These are phyloP conservation scores for Pinus tabuliformis DNA, from an alignment of 75 land plant species.

Conservation along the genomic window DNA sequence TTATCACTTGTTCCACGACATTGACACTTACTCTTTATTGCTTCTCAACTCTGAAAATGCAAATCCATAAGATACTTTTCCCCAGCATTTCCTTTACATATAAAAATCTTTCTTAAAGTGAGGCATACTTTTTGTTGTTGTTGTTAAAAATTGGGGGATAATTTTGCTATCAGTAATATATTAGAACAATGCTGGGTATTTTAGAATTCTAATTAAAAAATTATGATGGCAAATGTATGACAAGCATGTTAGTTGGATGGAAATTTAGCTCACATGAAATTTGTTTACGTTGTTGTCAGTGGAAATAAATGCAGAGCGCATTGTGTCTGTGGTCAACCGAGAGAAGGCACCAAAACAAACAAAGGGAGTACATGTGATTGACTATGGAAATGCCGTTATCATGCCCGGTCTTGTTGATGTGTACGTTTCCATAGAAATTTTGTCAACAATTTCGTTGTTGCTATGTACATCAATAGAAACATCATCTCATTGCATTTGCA, in stretches of 20 bases:
- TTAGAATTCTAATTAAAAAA: not conserved
- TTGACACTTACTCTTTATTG: not conserved
- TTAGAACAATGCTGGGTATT: not conserved
- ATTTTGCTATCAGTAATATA: not conserved
- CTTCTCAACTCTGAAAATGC: not conserved
- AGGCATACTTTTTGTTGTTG: not conserved
- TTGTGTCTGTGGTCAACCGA: conserved; percentile 52
- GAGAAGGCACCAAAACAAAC: conserved; percentile 30
- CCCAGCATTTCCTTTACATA: not conserved
- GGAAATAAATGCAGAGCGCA: conserved; percentile 71
- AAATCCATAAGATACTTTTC: not conserved
- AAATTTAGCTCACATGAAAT: not conserved
- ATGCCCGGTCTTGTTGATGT: conserved; percentile 99
- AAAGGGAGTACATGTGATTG: conserved; percentile 34
- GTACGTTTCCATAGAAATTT: conserved; percentile 32
- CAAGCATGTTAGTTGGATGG: not conserved
- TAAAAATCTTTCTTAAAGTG: not conserved
- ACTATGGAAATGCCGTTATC: conserved; percentile 88
- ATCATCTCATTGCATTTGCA: not conserved
- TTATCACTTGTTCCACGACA: not conserved
- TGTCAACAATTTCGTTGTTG: not conserved
- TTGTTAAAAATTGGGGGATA: no score
- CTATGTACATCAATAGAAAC: not conserved
- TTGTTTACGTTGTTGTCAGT: conserved; percentile 40
- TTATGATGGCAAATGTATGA: not conserved